These are phyloP conservation scores for Choanephora cucurbitarum DNA, from an alignment of 371 early-diverging fungal genomes.

Conservation along the genomic window DNA sequence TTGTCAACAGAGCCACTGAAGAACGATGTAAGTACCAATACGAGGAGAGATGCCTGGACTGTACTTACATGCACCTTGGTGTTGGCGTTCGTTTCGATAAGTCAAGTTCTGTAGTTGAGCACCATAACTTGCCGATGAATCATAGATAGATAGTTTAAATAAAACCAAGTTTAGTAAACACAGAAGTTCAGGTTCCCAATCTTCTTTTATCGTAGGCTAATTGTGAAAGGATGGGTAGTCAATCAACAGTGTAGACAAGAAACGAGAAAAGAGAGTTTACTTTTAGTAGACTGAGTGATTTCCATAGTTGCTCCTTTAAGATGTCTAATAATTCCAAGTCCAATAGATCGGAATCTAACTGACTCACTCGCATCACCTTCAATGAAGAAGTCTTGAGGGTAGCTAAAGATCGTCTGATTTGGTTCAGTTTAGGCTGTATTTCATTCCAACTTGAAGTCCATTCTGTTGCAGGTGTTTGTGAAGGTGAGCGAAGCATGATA, in stretches of 20 bases:
- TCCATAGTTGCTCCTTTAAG: conserved; percentile 77
- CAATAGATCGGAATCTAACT: conserved; percentile 86
- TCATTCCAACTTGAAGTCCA: conserved; percentile 60
- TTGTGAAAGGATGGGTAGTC: neutral
- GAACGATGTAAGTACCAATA: too few species aligned
- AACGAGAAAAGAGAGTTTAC: conserved; percentile 28
- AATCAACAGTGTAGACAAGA: neutral
- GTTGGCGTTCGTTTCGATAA: conserved; percentile 70
- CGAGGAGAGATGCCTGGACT: too few species aligned
- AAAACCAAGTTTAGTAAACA: conserved; percentile 57
- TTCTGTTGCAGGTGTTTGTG: conserved; percentile 43
- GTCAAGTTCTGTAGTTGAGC: conserved; percentile 71
- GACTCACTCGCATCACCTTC: conserved; percentile 79
- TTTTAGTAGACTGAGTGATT: conserved; percentile 63
- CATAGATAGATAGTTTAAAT: conserved; percentile 67
- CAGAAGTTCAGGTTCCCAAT: conserved; percentile 63
- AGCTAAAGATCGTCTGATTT: conserved; percentile 57
- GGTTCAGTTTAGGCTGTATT: conserved; percentile 54
- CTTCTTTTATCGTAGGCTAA: conserved; percentile 60
- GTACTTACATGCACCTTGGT: conserved; percentile 53
- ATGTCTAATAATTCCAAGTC: conserved; percentile 76
- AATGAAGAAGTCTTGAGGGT: conserved; percentile 59
- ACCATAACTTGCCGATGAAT: conserved; percentile 66
- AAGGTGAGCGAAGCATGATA: conserved; percentile 37
- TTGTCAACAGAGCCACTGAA: conserved; percentile 49